Percentiles rank a stretch among this genome's conserved stretches.
Conservation (phyloP, 2,329 filamentous ascomycete species). For the Samsoniella hepiali region DNA sequence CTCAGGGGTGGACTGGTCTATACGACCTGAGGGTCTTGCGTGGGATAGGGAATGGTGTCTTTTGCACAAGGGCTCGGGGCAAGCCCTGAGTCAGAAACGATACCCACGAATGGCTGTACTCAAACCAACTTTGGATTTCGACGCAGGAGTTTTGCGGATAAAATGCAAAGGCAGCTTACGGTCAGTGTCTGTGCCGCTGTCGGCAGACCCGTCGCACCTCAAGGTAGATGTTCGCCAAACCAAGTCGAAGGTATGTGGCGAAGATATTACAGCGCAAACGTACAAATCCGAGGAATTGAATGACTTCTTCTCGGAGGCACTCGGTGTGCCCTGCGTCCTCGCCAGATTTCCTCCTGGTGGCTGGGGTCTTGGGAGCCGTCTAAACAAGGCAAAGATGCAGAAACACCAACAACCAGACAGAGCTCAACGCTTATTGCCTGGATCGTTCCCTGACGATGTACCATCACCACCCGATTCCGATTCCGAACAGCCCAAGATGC, state of each 20-base stretch:
- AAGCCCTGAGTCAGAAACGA: constrained; percentile 82
- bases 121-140: constrained; percentile 69
- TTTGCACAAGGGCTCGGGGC: constrained; percentile 79
- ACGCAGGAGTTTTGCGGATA: constrained; percentile 62
- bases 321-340: constrained; percentile 78
- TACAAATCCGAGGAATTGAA: constrained; percentile 67
- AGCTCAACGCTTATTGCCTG: constrained; percentile 40
- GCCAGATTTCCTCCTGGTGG: constrained; percentile 76
- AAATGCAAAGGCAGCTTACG: constrained; percentile 39
- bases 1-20: constrained; percentile 63
- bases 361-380: constrained; percentile 56
- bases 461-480: constrained; percentile 59
- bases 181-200: constrained; percentile 57
- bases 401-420: constrained; percentile 45
- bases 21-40: constrained; percentile 76
- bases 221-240: constrained; percentile 38
- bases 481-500: constrained; percentile 36
- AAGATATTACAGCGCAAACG: constrained; percentile 65
- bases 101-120: constrained; percentile 86
- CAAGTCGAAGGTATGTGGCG: constrained; percentile 76
- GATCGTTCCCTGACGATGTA: constrained; percentile 48
- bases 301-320: constrained; percentile 69
- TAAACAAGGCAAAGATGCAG: constrained; percentile 68
- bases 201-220: constrained; percentile 61
- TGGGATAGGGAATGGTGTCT: constrained; percentile 99